Conservation (phyloP, 192 early-diverging fungal genomes). For the Dispira parvispora region DNA sequence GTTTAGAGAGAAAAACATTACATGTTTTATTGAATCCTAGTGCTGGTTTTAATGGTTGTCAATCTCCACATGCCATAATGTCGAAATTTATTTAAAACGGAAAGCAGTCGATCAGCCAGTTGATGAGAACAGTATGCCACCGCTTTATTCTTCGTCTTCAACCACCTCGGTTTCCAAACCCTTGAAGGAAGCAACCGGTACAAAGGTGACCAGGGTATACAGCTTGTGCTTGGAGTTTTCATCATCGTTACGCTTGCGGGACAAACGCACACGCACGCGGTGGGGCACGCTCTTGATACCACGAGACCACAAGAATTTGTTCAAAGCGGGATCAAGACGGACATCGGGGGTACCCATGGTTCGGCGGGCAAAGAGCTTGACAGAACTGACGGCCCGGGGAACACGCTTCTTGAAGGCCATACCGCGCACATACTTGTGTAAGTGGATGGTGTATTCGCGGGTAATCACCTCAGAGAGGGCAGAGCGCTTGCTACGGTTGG, state of each 20-base stretch:
- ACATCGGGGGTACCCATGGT: conserved; percentile 95
- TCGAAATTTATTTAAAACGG: too few relatives aligned
- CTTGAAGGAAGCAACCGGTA: conserved; percentile 79
- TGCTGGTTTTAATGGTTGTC: too few relatives aligned
- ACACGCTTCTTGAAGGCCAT: conserved; percentile 95
- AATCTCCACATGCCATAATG: too few relatives aligned
- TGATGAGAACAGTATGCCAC: too few relatives aligned
- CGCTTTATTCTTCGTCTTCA: conserved; percentile 26
- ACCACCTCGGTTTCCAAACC: conserved; percentile 56
- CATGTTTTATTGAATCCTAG: too few relatives aligned
- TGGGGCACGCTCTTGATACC: conserved; percentile 90
- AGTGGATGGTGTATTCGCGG: conserved; percentile 98
- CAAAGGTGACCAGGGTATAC: conserved; percentile 84
- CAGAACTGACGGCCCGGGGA: conserved; percentile 84
- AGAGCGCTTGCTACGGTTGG: conserved; percentile 47
- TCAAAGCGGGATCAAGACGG: conserved; percentile 86
- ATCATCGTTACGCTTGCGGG: conserved; percentile 93
- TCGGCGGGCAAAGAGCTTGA: conserved; percentile 79
- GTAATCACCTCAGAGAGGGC: conserved; percentile 82
- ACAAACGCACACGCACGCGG: conserved; percentile 88
- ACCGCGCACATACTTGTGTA: conserved; percentile 78
- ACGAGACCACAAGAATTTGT: conserved; percentile 87
- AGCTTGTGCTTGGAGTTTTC: conserved; percentile 96
- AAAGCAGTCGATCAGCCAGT: too few relatives aligned
- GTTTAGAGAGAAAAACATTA: too few relatives aligned